Percentiles rank a stretch among this genome's conserved stretches.
Evolutionary conservation across 1,139 yeast species (phyloP).

Genomic region (Yamadazyma taylorii): DNA sequence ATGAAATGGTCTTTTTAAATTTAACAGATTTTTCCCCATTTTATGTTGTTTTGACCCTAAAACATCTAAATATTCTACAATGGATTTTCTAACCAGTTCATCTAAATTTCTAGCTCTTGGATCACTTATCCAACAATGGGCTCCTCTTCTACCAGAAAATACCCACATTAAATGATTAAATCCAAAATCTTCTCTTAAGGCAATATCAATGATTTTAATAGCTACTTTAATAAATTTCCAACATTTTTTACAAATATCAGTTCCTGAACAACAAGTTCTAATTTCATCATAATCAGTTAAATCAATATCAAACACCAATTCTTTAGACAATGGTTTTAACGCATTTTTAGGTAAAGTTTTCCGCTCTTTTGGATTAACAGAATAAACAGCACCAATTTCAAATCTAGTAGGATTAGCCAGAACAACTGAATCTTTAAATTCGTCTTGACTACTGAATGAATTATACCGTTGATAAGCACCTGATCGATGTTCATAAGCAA

Average conservation of each 20-base stretch:
- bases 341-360: conserved; percentile 77
- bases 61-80: conserved; percentile 82
- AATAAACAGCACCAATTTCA: conserved; percentile 92
- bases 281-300: conserved; percentile 93
- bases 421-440: conserved; percentile 73
- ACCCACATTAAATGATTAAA: conserved; percentile 89
- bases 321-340: conserved; percentile 80
- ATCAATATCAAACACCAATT: conserved; percentile 94
- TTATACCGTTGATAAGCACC: conserved; percentile 91
- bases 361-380: conserved; percentile 82
- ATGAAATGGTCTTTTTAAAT: conserved; percentile 77
- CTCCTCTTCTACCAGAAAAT: conserved; percentile 98
- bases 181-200: conserved; percentile 86
- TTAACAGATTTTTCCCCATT: conserved; percentile 38
- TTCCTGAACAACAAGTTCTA: conserved; percentile 90
- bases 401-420: conserved; percentile 84
- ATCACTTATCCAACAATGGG: conserved; percentile 98
- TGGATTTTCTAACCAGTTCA: conserved; percentile 71
- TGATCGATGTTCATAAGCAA: conserved; percentile 84
- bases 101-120: conserved; percentile 70
- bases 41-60: conserved; percentile 51
- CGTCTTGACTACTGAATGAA: conserved; percentile 65
- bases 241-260: conserved; percentile 82
- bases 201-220: conserved; percentile 66
- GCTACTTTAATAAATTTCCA: conserved; percentile 96